Conservation (phyloP, 2,329 filamentous ascomycete genomes). For the Diplodia corticola region DNA sequence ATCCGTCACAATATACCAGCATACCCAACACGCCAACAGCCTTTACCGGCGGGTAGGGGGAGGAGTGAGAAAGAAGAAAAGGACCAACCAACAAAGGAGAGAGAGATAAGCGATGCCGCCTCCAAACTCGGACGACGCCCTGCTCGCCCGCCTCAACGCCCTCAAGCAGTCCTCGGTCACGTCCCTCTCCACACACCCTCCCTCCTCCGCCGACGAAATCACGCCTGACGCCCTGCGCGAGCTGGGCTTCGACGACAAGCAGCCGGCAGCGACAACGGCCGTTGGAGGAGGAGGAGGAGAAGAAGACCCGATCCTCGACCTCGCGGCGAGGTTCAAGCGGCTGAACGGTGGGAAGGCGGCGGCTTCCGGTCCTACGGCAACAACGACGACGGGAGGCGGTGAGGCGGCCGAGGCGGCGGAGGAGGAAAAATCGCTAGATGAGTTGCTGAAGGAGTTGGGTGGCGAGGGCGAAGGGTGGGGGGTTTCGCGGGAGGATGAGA, state of each 20-base stretch:
- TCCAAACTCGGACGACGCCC: conserved; percentile 32
- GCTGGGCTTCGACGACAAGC: background rate
- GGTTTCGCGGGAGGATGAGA: conserved; percentile 42
- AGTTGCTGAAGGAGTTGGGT: conserved; percentile 46
- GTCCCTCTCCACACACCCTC: conserved; percentile 30
- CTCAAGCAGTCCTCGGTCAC: conserved; percentile 47
- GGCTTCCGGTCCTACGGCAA: too few species aligned
- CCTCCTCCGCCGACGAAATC: conserved; percentile 21
- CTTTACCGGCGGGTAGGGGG: background rate
- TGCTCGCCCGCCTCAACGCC: conserved; percentile 52
- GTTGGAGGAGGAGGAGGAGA: conserved; percentile 26
- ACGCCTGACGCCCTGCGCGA: conserved; percentile 14
- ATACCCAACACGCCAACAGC: background rate
- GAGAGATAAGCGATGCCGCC: background rate
- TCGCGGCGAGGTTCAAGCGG: conserved; percentile 41
- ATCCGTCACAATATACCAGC: too few species aligned
- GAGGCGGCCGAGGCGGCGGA: background rate
- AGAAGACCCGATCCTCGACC: conserved; percentile 30
- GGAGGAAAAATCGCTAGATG: conserved; percentile 50
- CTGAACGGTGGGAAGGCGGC: conserved; percentile 25
- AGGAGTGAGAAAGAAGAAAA: too few species aligned
- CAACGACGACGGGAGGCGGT: background rate
- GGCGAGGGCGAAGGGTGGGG: conserved; percentile 39
- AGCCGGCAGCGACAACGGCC: conserved; percentile 10
- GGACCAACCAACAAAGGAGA: background rate